A percentile compares a stretch with the other conserved stretches of the same genome.
Conservation (phyloP, 495 filamentous ascomycete genomes). For the Lasiosphaeria ovina region DNA sequence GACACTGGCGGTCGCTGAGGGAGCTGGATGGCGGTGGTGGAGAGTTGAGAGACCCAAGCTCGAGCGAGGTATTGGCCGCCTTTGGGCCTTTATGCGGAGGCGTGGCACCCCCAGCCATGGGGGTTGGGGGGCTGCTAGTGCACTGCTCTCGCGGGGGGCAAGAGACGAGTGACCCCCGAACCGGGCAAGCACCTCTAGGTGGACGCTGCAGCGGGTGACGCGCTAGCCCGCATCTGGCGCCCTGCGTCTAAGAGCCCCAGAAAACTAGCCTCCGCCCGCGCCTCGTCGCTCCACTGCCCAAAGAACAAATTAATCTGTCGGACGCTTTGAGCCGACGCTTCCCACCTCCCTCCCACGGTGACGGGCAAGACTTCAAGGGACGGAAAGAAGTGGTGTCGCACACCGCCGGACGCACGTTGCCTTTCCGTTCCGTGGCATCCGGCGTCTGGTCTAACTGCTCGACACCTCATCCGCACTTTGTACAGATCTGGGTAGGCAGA, state of each 20-base stretch:
- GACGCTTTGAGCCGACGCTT: not conserved
- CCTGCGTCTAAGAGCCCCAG: not conserved
- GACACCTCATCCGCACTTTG: no score
- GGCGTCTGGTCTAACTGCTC: not conserved
- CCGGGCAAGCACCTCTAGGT: not conserved
- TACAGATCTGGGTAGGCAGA: no score
- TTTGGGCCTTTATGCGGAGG: not conserved
- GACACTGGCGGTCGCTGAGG: conserved; percentile 2
- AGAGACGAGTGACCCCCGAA: not conserved
- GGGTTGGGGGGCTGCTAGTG: no score
- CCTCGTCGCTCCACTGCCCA: not conserved
- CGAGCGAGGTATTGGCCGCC: not conserved
- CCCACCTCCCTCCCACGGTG: not conserved
- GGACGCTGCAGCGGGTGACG: not conserved
- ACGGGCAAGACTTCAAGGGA: not conserved
- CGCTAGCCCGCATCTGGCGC: not conserved
- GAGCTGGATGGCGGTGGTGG: not conserved
- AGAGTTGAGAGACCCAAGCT: not conserved
- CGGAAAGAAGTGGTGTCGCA: not conserved
- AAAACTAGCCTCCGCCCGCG: not conserved
- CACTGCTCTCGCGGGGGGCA: no score
- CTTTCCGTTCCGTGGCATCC: conserved; percentile 2
- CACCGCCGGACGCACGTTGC: not conserved
- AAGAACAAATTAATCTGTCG: not conserved
- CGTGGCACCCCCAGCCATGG: not conserved